Base-by-base conservation (phyloP, 768 basidiomycete genomes). In the Trametes cingulata region DNA sequence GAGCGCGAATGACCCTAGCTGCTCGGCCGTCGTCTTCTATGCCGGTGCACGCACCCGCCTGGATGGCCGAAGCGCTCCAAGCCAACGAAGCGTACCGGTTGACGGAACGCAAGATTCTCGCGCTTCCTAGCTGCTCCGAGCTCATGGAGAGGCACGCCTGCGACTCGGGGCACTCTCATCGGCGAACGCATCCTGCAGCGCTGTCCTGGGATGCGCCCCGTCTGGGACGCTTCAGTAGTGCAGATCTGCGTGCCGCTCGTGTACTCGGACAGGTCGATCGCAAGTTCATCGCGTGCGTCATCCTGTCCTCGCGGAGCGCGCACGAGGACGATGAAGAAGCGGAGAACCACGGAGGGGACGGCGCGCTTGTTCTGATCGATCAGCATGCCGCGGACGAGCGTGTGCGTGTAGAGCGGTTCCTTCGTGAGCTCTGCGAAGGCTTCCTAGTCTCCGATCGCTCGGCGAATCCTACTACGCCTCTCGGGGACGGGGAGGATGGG, bases 331-430 rank as follows among this genome's bases (percentile, higher is more conserved):
- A 51, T 20, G 65, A 62, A 45, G 49, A 63, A 5, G 65, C 24
- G 49, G 37, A 57, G 65, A 65, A 40, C 58, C 41, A 37, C 24
- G 25, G 63, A 58, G 45, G 65, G 64, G 45, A 47, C 13, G 37
- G 46, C 54, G 69, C 74, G 1, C 80, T 98, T 29, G 78, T 96
- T 33, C 80, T 98, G 52, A 80, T 99, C 47, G 97, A 99, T 76
- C 97, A 99, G 72, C 97, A 99, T 71, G 97, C 97, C 13, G 96
- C 95, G n/a, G 93, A 97, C 70, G 97, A 99, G 74, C 86, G 97
- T 20, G 77, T 98, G 45, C 86, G 95, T 20, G 92, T 98, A 59
- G 97, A 99, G 75, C 74, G 77, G 25, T 90, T 92, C 71, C 79
- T 96, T 65, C 80, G 79, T 62, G 83, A 85, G 47, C 70, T 94